Base-by-base conservation (phyloP, 192 early-diverging fungal species). In the Funneliformis geosporum region DNA sequence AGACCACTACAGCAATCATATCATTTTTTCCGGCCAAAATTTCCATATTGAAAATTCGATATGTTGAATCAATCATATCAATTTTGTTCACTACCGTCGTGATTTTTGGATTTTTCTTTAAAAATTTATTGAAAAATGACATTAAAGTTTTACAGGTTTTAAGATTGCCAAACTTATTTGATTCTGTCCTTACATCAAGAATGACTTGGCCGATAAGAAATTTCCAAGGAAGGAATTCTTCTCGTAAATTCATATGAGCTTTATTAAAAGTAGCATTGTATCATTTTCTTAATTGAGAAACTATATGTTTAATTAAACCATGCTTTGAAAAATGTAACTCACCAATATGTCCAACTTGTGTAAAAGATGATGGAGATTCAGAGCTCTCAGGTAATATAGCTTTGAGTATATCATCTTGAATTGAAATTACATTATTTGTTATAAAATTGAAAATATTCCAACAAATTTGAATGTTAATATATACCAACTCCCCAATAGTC, bases 41-140 rank as follows among this genome's bases (percentile, higher is more conserved):
- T 81, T 99, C 98, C 96, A 99, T 97, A 70, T 95, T 87, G 84
- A 99, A 99, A 81, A 94, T 95, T 59, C 98, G 90, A 86, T 95
- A 99, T 0, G 94, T 97, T 82, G 92, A 93, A 84, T 99, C 96
- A 55, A 99, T 99, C 40, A 87, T 89, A 80, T 96, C 95, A 16
- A 92, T 92, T 85, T 99, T 99, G 88, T 99, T 99, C 65, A 99
- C 97, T 6, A 99, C 96, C 5, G 94, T 97, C 25, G 84, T 87
- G 43, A 99, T 89, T 25, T 90, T 90, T 12, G 90, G 89, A 81
- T 95, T 94, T 91, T 99, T 99, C 93, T 94, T 72, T 11, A 4
- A 69, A 59, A n/a, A n/a, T 43, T 69, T 43, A 69, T 18, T n/a
- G 18, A 40, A 69, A n/a, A 21, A n/a, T 21, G 21, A 21, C 4